Conservation (phyloP, 495 filamentous ascomycete genomes). For the Xylona heveae region DNA sequence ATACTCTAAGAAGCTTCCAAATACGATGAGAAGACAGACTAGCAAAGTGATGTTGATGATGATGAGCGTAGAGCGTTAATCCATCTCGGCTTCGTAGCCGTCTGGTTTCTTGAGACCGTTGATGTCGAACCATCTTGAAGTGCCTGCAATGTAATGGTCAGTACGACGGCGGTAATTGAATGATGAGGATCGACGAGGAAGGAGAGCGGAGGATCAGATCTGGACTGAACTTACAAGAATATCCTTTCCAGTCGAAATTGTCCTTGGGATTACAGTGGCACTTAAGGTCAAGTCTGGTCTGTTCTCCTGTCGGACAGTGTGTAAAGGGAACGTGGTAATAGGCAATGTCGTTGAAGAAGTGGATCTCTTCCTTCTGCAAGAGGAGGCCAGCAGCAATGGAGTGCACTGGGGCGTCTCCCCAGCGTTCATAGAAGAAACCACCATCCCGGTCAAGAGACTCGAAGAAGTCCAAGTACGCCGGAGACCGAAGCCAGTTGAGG, state of each 20-base stretch:
- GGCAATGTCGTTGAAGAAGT: slow-evolving; percentile 97
- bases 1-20: no score
- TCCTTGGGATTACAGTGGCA: slow-evolving; percentile 90
- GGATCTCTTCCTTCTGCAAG: slow-evolving; percentile 77
- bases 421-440: slow-evolving; percentile 85
- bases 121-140: slow-evolving; percentile 61
- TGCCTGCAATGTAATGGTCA: slow-evolving; percentile 28
- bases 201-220: not conserved
- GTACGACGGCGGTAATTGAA: not conserved
- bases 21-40: slow-evolving; percentile 2
- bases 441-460: slow-evolving; percentile 58
- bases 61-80: no score
- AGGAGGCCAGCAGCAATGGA: slow-evolving; percentile 81
- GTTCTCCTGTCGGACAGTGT: slow-evolving; percentile 80
- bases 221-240: slow-evolving; percentile 49
- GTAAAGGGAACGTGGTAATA: slow-evolving; percentile 99
- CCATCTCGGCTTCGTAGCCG: slow-evolving; percentile 51
- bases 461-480: slow-evolving; percentile 66
- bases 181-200: not conserved
- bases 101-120: slow-evolving; percentile 60
- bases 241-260: slow-evolving; percentile 98
- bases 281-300: slow-evolving; percentile 55
- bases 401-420: slow-evolving; percentile 82
- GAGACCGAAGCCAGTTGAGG: slow-evolving; percentile 62
- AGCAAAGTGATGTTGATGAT: not conserved